Evolutionary conservation across 148 eudicot genomes (phyloP), one percentile per base, ranked within the genome.

Genomic region (Cornus florida): DNA sequence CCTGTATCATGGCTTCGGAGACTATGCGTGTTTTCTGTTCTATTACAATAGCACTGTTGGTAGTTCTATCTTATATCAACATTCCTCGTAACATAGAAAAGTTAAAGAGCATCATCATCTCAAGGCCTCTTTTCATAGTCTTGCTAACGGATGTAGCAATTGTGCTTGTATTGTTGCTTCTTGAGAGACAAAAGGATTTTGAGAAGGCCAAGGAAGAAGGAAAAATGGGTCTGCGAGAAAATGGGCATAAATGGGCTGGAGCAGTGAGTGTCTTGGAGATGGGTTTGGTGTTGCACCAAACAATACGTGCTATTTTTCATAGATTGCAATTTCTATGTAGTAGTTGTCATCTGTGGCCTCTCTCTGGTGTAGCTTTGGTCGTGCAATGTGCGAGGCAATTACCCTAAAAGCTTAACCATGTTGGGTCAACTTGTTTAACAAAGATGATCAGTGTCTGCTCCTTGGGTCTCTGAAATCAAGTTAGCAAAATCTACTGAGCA

Each of bases 191-290:
- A 67, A 82, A 79, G 76, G 43, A 57, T 67, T 9, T 43, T 48
- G 78, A 70, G 65, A 77, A 56, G 53, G 24, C 16, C 7, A 79
- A 78, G 24, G 77, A 85, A 50, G 84, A 72, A n/a, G 72, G 59
- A 66, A 43, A 72, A 7, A 48, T 8, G 32, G 76, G 35, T 11
- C 6, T 17, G 41, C 72, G 67, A 3, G 79, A 60, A 71, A 87
- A 81, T 67, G 85, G 78, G 11, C 57, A 77, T 0, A 83, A 82
- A 32, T 88, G 88, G 92, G 86, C 66, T 6, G 86, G 87, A 69
- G 92, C 94, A n/a, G 70, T 87, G 17, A 81, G 41, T 81, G 31
- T 86, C 16, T 76, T 92, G 86, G 94, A 92, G 69, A n/a, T 84
- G 66, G 91, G 94, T 28, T 28, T 28, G 28, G 28, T 28, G 28